A percentile compares a stretch with the other conserved stretches of the same genome.
Evolutionary conservation across 768 basidiomycete species (phyloP).

Genomic region (Mrakia hoshinonis): DNA sequence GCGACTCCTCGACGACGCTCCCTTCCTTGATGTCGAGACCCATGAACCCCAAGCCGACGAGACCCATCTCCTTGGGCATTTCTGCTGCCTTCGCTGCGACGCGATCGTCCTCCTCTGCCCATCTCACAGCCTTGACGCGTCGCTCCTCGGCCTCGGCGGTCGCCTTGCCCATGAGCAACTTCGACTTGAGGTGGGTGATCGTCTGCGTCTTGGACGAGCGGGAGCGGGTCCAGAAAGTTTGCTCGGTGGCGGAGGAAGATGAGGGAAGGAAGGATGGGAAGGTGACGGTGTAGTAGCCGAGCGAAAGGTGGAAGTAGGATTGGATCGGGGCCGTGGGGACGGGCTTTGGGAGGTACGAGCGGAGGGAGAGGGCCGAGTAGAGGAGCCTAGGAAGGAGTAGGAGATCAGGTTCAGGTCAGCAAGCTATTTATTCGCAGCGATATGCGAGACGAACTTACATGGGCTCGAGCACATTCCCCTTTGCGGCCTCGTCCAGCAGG

Average conservation of each 20-base stretch:
- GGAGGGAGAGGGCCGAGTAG: too few species aligned
- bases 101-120: slow-evolving; percentile 65
- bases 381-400: too few species aligned
- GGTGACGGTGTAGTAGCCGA: slow-evolving; percentile 69
- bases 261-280: slow-evolving; percentile 55
- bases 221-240: slow-evolving; percentile 66
- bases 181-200: slow-evolving; percentile 52
- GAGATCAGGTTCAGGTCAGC: too few species aligned
- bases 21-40: too few species aligned
- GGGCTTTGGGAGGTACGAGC: too few species aligned
- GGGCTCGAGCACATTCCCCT: background rate
- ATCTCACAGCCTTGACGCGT: slow-evolving; percentile 49
- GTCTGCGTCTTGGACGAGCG: slow-evolving; percentile 61
- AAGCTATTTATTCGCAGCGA: too few species aligned
- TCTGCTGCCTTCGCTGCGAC: slow-evolving; percentile 10
- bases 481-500: slow-evolving; percentile 26
- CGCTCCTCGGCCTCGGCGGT: slow-evolving; percentile 58
- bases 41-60: background rate
- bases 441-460: slow-evolving; percentile 46
- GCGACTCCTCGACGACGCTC: too few species aligned
- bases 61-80: background rate
- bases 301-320: slow-evolving; percentile 70
- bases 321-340: too few species aligned
- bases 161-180: slow-evolving; percentile 49
- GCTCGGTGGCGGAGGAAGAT: background rate